Evolutionary conservation across 1,284 basidiomycete species (phyloP), one percentile per base, ranked within the genome.

Genomic region (Trametes versicolor): DNA sequence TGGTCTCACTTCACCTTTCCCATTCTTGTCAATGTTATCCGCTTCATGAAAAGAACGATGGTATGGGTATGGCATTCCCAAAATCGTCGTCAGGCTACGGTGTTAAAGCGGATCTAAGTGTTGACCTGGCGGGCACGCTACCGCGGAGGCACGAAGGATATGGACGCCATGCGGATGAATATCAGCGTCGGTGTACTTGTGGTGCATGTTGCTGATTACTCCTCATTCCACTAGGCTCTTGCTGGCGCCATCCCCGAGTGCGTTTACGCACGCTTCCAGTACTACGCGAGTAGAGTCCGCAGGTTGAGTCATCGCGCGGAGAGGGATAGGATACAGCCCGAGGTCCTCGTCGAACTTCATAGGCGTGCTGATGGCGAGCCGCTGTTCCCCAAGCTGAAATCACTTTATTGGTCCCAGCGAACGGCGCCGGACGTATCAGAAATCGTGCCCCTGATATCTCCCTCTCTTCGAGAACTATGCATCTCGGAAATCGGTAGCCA

Each of bases 281-380:
- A 43, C 53, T 66, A 66, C 25, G 57, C 64, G 12, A n/a, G 45
- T 4, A 51, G 60, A 10, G 41, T 66, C 3, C 57, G 60, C 56
- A 59, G 29, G 41, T 39, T 66, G 10, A 39, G 49, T 43, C 60
- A 66, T 34, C 47, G 53, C 51, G 51, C 60, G 12, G 60, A 58
- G 23, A n/a, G 47, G 3, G 37, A 49, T 25, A 32, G 52, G 39
- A 56, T 59, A 21, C 57, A 48, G 6, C 64, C 52, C 2, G 27
- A 37, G 10, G 37, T 59, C 4, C 32, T 62, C 10, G 39, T 32
- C 6, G 29, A 12, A 21, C 17, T 66, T 4, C 27, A 66, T 39
- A 21, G n/a, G 4, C 49, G 50, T n/a, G 53, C 48, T 5, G 17
- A 39, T 15, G 58, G 60, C 6, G 39, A 56, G 32, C 56, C 53